Percentiles rank a stretch among this genome's conserved stretches.
These are phyloP conservation scores for Sporothrix brasiliensis DNA, from an alignment of 2,329 filamentous ascomycete genomes.

Conservation along the genomic window DNA sequence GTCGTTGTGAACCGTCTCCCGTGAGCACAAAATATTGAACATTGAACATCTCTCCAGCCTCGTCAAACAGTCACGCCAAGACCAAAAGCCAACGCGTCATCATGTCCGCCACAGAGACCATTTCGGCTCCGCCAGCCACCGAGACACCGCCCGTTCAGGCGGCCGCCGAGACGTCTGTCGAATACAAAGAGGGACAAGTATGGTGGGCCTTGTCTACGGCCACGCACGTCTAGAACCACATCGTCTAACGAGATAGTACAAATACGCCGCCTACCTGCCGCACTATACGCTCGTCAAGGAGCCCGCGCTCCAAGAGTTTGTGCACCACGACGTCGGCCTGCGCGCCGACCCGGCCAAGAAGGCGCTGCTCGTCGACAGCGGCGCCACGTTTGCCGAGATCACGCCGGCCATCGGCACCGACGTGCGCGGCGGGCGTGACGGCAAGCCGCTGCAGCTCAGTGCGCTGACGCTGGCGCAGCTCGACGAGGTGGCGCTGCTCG, in stretches of 20 bases:
- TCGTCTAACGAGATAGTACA: slow-evolving; percentile 20
- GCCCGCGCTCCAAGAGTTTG: slow-evolving; percentile 33
- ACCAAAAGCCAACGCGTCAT: not conserved
- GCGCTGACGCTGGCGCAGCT: slow-evolving; percentile 17
- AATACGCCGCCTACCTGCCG: slow-evolving; percentile 33
- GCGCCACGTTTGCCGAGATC: slow-evolving; percentile 30
- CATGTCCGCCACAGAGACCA: slow-evolving; percentile 11
- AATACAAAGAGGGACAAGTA: slow-evolving; percentile 32
- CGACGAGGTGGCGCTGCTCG: slow-evolving; percentile 30
- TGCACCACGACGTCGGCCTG: slow-evolving; percentile 32
- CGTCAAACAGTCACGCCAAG: not conserved
- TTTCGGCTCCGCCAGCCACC: not conserved
- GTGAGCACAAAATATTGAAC: not conserved
- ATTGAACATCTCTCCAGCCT: not conserved
- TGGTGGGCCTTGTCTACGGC: too few relatives aligned
- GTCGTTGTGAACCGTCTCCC: too few relatives aligned
- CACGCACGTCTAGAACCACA: not conserved
- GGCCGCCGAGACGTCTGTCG: slow-evolving; percentile 32
- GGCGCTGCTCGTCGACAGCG: slow-evolving; percentile 30
- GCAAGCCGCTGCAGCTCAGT: slow-evolving; percentile 27
- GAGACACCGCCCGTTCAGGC: not conserved
- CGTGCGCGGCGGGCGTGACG: slow-evolving; percentile 11
- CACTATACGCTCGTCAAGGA: slow-evolving; percentile 31
- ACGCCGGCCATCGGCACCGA: slow-evolving; percentile 33
- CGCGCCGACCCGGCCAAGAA: slow-evolving; percentile 32